Evolutionary conservation across 768 basidiomycete species (phyloP), one percentile per base, ranked within the genome.

Genomic region (Serendipita sp.): DNA sequence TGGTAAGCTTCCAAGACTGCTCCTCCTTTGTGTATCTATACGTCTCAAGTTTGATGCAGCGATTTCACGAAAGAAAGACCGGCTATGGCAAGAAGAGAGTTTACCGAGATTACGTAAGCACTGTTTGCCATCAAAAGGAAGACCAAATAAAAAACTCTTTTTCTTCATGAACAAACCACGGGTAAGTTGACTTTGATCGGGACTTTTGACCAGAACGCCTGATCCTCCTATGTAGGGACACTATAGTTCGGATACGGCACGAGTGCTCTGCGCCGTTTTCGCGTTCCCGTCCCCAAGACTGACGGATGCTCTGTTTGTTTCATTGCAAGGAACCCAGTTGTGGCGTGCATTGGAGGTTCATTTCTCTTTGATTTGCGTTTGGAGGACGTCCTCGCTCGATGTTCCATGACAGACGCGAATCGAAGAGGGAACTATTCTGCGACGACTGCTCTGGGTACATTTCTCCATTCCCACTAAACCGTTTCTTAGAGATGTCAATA

Each of bases 201-300:
- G n/a, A 62, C 20, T n/a, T 24, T 26, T 30, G 13, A 24, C 30
- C n/a, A 22, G 34, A 20, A 2, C n/a, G 30, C 14, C 42, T 24
- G 11, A 62, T 44, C 2, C 45, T 34, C 75, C 69, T 65, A n/a
- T n/a, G n/a, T 79, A 87, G 79, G 83, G 87, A 90, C 88, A 82
- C 71, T 81, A 87, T 88, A 91, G 89, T 90, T 91, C 89, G 89
- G 86, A 81, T 89, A 79, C 71, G 88, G 85, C 75, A 72, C 75
- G 77, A 85, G 82, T 81, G 80, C 74, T 84, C 85, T 83, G 81
- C 81, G 89, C 82, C 87, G 82, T 81, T 88, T 81, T 85, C 89
- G 89, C 89, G 89, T 91, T 69, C 68, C 69, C 69, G 69, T 70
- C 67, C 66, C 66, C 69, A 53, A 69, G 64, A 69, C 20, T 58